Evolutionary conservation across 805 yeast species (phyloP), one percentile per base, ranked within the genome.

Genomic region (Torulaspora franciscae): DNA sequence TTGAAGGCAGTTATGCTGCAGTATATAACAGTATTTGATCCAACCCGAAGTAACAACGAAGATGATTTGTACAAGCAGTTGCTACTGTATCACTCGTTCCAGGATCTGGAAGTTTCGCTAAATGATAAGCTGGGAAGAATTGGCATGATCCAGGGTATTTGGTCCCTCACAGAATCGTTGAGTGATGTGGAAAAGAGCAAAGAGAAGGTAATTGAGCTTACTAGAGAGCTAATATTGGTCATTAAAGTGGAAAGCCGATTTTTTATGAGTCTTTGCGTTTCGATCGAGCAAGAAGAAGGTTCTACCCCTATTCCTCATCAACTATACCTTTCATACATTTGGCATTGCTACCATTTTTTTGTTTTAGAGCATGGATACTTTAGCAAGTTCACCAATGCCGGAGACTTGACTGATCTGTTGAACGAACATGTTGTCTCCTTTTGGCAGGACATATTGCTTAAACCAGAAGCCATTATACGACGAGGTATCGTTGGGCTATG

Each of bases 91-190:
- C 68, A 61, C 51, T 63, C 52, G 10, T 62, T 64, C 41, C 42
- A 46, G 3, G 52, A 34, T 7, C 33, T 44, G 1, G 56, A 52
- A 15, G 40, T 34, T 35, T 42, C 64, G 9, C 49, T 59, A 9
- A 65, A 71, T 48, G 66, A 60, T 6, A 65, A 69, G 48, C 51
- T 72, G 28, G 52, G 70, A 23, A 64, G 62, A 17, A 61, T 74
- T 14, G 77, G 79, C 1, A 54, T 74, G 25, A 61, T 73, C 3
- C 72, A 72, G 42, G 78, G 75, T 2, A 52, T 69, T 17, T 64
- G 62, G 64, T 44, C 54, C 1, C 51, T 61, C 17, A 57, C 58
- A 1, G 45, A 49, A 7, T 49, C 59, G 4, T 39, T 56, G 4
- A 48, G 48, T 17, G 43, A 36, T 14, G 15, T 30, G 14, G 55